Percentiles rank a stretch among this genome's conserved stretches.
Conservation (phyloP, 2,329 filamentous ascomycete genomes). For the Aspergillus luchuensis region DNA sequence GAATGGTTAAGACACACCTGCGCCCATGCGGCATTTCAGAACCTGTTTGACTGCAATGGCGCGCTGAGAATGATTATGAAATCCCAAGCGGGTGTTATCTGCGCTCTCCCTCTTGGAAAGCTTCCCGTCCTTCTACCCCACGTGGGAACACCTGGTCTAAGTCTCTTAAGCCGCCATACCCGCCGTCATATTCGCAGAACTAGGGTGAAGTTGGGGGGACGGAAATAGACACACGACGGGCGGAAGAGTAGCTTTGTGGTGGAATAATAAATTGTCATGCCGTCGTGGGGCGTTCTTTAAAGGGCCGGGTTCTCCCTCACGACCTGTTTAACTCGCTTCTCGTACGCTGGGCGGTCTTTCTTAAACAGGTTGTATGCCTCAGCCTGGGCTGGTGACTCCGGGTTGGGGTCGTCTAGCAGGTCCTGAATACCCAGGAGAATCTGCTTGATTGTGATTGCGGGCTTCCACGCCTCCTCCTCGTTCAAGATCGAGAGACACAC, state of each 20-base stretch:
- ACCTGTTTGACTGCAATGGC: not conserved
- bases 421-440: constrained; percentile 96
- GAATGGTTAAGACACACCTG: not conserved
- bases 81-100: not conserved
- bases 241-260: not conserved
- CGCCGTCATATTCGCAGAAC: constrained; percentile 4
- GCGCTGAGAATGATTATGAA: not conserved
- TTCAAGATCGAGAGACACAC: constrained; percentile 97
- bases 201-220: not conserved
- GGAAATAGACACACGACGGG: not conserved
- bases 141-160: constrained; percentile 3
- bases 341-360: constrained; percentile 83
- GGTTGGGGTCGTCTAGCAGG: constrained; percentile 92
- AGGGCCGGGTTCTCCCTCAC: constrained; percentile 87
- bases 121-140: constrained; percentile 6
- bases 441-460: constrained; percentile 97
- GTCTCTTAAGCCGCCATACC: constrained; percentile 8
- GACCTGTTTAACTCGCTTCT: constrained; percentile 80
- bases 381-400: constrained; percentile 92
- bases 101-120: not conserved
- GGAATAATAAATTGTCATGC: not conserved
- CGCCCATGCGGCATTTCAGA: not conserved
- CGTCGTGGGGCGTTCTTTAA: constrained; percentile 39
- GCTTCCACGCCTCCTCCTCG: constrained; percentile 98
- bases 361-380: constrained; percentile 98